These are phyloP conservation scores for Trichopus zeylanicus DNA, from an alignment of 116 monocot genomes.

Conservation along the genomic window DNA sequence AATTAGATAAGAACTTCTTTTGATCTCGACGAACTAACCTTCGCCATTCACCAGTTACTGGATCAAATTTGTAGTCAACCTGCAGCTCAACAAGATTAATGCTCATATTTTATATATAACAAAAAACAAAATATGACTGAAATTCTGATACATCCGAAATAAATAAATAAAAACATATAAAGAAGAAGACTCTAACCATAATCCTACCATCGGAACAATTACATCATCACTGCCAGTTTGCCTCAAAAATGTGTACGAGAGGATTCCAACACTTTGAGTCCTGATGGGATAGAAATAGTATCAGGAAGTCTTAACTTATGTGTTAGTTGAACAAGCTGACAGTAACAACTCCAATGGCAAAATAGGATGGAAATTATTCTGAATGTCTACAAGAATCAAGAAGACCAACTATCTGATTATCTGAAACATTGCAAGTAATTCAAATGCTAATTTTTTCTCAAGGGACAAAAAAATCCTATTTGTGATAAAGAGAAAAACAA, in stretches of 20 bases:
- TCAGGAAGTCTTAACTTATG: no score
- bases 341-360: not conserved
- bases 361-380: no score
- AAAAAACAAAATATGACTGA: not conserved
- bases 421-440: no score
- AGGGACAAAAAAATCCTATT: no score
- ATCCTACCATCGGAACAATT: slow-evolving; percentile 72
- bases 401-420: no score
- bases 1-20: slow-evolving; percentile 48
- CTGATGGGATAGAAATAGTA: slow-evolving; percentile 21
- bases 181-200: not conserved
- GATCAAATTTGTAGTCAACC: slow-evolving; percentile 73
- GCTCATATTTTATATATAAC: not conserved
- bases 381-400: no score
- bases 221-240: slow-evolving; percentile 64
- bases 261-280: slow-evolving; percentile 84
- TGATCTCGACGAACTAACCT: slow-evolving; percentile 23
- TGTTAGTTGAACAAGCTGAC: no score
- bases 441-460: no score
- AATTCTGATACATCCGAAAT: no score
- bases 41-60: slow-evolving; percentile 10
- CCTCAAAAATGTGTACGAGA: slow-evolving; percentile 87
- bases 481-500: no score
- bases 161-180: not conserved
- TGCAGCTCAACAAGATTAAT: slow-evolving; percentile 16